Conservation (phyloP, 495 filamentous ascomycete genomes). For the Rhypophila decipiens region DNA sequence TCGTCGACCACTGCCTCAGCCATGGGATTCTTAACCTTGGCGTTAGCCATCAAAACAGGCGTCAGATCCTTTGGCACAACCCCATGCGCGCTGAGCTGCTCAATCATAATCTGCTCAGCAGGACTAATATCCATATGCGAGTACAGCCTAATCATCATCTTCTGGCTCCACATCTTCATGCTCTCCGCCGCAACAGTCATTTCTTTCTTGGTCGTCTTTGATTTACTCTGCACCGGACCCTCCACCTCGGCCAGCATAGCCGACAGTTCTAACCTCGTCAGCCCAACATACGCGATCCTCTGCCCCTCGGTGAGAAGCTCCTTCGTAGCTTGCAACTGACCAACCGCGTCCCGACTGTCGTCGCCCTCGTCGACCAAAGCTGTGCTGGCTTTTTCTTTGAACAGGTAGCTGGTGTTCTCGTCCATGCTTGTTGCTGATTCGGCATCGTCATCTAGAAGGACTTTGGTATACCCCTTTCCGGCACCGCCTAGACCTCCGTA, state of each 20-base stretch:
- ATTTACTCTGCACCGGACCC: slow-evolving; percentile 46
- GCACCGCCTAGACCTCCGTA: slow-evolving; percentile 77
- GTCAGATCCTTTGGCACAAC: slow-evolving; percentile 79
- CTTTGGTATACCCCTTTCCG: slow-evolving; percentile 88
- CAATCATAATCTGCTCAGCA: slow-evolving; percentile 96
- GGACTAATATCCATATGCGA: slow-evolving; percentile 91
- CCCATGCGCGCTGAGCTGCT: slow-evolving; percentile 89
- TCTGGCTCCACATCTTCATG: slow-evolving; percentile 93
- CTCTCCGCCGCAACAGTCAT: slow-evolving; percentile 62
- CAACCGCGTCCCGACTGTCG: slow-evolving; percentile 72
- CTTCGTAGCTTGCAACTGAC: slow-evolving; percentile 94
- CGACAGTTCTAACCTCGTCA: slow-evolving; percentile 71
- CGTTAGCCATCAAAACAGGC: slow-evolving; percentile 83
- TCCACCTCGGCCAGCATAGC: slow-evolving; percentile 66
- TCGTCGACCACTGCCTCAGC: slow-evolving; percentile 31
- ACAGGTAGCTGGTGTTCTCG: slow-evolving; percentile 93
- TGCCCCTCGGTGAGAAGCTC: slow-evolving; percentile 92
- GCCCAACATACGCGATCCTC: slow-evolving; percentile 90
- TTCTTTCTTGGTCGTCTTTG: slow-evolving; percentile 58
- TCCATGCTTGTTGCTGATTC: slow-evolving; percentile 93
- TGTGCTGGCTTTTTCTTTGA: slow-evolving; percentile 58
- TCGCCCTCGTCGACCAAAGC: slow-evolving; percentile 64
- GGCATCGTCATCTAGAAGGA: slow-evolving; percentile 89
- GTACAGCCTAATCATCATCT: slow-evolving; percentile 92
- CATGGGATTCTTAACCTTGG: slow-evolving; percentile 89